Evolutionary conservation across 768 basidiomycete species (phyloP), one percentile per base, ranked within the genome.

Genomic region (Melanogaster broomeanus): DNA sequence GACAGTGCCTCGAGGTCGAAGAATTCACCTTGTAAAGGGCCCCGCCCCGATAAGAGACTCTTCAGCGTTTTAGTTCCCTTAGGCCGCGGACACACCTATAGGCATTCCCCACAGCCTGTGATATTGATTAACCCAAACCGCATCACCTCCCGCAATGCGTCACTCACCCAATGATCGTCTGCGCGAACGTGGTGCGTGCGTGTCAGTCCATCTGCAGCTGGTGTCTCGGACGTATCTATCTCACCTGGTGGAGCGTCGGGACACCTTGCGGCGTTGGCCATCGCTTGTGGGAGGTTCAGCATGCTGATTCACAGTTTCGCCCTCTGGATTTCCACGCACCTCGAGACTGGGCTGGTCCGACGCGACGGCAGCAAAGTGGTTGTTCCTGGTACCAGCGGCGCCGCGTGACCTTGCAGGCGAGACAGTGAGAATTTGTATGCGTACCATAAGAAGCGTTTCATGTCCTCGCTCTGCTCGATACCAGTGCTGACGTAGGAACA

Each of bases 381-480:
- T 87, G 65, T 88, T 76, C 85, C 85, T 85, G 53, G 21, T 24
- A 12, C 18, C 13, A 28, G 39, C 48, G 46, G 42, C 33, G 27
- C 19, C 33, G 10, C n/a, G 30, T 45, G 34, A 48, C 11, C 18
- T 18, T 42, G 15, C 34, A 22, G 45, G 34, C 15, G n/a, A 27
- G 33, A n/a, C 38, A 3, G 13, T 47, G 18, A 6, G 44, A 10
- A n/a, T 12, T 9, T 52, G 35, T n/a, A 27, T 5, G 63, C 72
- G 15, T 60, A 84, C 85, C 86, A 88, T n/a, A 87, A 65, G 69
- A 86, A 87, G 9, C 79, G 76, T 56, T 85, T 87, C 85, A 85
- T 85, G 37, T 83, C 83, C 16, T 85, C 82, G 21, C 77, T 75
- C 62, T 85, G 84, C 52, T 86, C 83, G 42, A 88, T 80, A 2